Percentiles rank a stretch among this genome's conserved stretches.
Evolutionary conservation across 306 rosid species (phyloP).

Genomic region (Vigna unguiculata): DNA sequence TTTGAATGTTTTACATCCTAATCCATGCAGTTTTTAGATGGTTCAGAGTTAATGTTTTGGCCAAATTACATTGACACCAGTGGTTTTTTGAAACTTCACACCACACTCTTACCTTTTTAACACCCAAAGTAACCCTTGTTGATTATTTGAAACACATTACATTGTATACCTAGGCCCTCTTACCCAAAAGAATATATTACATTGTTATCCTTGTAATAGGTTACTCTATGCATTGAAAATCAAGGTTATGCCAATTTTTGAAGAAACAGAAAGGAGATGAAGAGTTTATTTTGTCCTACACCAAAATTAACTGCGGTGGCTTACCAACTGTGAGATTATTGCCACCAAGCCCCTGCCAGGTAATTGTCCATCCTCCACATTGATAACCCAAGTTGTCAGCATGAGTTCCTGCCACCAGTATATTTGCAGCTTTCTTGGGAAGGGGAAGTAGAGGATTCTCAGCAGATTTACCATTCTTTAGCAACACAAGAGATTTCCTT

Average conservation of each 20-base stretch:
- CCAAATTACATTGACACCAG: too few relatives aligned
- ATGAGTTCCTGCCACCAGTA: constrained; percentile 30
- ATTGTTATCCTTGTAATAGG: too few relatives aligned
- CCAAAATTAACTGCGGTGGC: background rate
- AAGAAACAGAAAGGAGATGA: too few relatives aligned
- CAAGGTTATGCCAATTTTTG: too few relatives aligned
- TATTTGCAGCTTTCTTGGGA: constrained; percentile 26
- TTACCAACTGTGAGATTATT: constrained; percentile 24
- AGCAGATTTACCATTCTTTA: constrained; percentile 73
- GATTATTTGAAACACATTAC: too few relatives aligned
- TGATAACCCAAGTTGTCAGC: constrained; percentile 32
- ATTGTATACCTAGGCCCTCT: too few relatives aligned
- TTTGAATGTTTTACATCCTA: background rate
- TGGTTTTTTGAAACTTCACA: too few relatives aligned
- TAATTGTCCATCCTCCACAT: constrained; percentile 33
- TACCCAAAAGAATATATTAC: too few relatives aligned
- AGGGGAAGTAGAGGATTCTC: constrained; percentile 46
- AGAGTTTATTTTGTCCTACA: background rate
- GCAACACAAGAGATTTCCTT: constrained; percentile 63
- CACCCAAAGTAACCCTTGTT: too few relatives aligned
- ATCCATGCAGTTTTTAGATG: background rate
- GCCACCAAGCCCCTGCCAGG: constrained; percentile 26
- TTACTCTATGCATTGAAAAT: too few relatives aligned
- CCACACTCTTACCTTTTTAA: too few relatives aligned
- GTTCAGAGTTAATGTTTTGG: background rate